Conservation (phyloP, 306 rosid species). For the Begonia peltatifolia region DNA sequence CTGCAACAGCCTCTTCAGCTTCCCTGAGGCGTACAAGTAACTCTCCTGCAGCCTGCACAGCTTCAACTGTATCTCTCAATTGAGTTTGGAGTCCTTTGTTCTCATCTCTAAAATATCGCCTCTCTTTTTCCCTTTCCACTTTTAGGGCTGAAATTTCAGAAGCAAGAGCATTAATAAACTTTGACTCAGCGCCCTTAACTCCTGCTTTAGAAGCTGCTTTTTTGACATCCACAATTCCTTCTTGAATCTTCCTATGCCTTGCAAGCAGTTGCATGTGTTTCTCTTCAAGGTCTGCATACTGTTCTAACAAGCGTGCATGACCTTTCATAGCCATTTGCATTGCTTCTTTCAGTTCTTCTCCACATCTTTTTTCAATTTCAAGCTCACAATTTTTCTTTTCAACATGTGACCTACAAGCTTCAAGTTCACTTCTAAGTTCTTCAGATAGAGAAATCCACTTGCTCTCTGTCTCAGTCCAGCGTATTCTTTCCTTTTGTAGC, state of each 20-base stretch:
- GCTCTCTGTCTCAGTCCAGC: constrained; percentile 86
- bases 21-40: constrained; percentile 85
- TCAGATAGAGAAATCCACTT: constrained; percentile 86
- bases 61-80: constrained; percentile 93
- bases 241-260: constrained; percentile 75
- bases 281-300: constrained; percentile 97
- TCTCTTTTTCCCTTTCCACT: constrained; percentile 79
- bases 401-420: constrained; percentile 46
- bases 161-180: constrained; percentile 89
- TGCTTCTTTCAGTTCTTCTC: constrained; percentile 82
- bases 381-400: constrained; percentile 57
- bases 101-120: constrained; percentile 67
- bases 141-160: constrained; percentile 82
- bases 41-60: constrained; percentile 98
- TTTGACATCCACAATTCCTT: constrained; percentile 87
- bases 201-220: constrained; percentile 95
- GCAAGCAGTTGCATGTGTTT: constrained; percentile 71
- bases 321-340: constrained; percentile 79
- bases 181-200: constrained; percentile 82
- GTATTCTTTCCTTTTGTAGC: constrained; percentile 66
- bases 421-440: constrained; percentile 83
- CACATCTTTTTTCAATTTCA: constrained; percentile 74
- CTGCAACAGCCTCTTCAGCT: constrained; percentile 73
- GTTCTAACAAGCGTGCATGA: constrained; percentile 80
- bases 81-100: constrained; percentile 92